Base-by-base conservation (phyloP, 2,329 filamentous ascomycete species). In the Periconia digitata region DNA sequence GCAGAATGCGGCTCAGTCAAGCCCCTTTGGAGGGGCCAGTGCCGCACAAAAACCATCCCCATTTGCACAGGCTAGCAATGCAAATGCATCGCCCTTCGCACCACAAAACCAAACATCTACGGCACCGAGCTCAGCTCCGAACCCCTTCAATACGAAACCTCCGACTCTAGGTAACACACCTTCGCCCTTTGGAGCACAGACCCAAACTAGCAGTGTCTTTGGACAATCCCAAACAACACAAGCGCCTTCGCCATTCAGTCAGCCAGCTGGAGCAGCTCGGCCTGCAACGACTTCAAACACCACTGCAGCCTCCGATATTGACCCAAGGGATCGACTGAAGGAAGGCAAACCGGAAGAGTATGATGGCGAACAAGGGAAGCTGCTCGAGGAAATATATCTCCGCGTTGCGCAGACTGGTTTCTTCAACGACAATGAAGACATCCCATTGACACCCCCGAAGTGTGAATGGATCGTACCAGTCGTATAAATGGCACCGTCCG, bases 371-470 rank as follows among this genome's bases (percentile, higher is more conserved):
- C 79, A 82, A 17, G 74, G 76, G 0, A 72, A 73, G 51, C 61
- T 63, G 15, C 48, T 84, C 34, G 82, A 82, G 62, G 77, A 76
- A 32, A 79, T 83, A 39, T 95, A 92, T 73, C 74, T 76, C 49
- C 76, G 79, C 38, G 85, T 91, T 64, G 75, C 79, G 39, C 76
- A 83, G 54, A 82, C 81, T 17, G 89, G 89, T 0, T 71, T 68
- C 24, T 96, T 95, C 68, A 78, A 81, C 36, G 83, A 81, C 36
- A 82, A 84, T 29, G 86, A 85, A 0, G 61, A 85, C 6, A 87
- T 96, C 74, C 92, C 92, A 0, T 79, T 87, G 58, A 74, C 90
- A 39, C 89, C 92, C 17, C 92, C 92, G 0, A 85, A 85, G 70
- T 79, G 84, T 52, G 90, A 92, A 63, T 92, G 85, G 77, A 85